These are phyloP conservation scores for Gossypium gossypioides DNA, from an alignment of 441 rosid species.

Conservation along the genomic window DNA sequence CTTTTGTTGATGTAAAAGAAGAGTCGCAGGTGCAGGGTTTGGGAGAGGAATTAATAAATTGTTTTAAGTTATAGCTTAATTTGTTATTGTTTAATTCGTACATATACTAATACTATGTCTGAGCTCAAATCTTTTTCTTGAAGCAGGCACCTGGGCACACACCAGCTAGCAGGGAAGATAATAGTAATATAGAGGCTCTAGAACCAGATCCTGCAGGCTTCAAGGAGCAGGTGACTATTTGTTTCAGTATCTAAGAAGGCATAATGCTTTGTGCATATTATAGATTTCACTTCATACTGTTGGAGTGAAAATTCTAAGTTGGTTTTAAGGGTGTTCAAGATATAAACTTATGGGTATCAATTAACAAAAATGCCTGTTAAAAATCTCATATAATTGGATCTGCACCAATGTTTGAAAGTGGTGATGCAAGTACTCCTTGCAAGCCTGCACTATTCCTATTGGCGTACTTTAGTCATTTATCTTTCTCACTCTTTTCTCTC, in stretches of 20 bases:
- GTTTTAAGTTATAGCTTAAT: too few relatives aligned
- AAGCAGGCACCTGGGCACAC: conserved; percentile 43
- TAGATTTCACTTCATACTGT: background rate
- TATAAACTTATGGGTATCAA: background rate
- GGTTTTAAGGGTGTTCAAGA: background rate
- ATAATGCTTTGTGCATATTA: background rate
- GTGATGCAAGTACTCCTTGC: background rate
- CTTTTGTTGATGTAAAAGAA: too few relatives aligned
- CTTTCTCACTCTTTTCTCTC: too few relatives aligned
- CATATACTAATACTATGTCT: conserved; percentile 8
- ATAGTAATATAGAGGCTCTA: conserved; percentile 33
- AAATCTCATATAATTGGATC: background rate
- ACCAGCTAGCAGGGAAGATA: conserved; percentile 46
- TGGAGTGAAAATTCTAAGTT: background rate
- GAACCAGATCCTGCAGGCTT: conserved; percentile 83
- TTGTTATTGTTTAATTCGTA: background rate
- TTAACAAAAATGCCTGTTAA: background rate
- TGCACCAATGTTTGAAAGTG: background rate
- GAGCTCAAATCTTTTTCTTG: conserved; percentile 15
- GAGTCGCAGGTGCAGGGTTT: too few relatives aligned
- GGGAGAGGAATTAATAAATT: too few relatives aligned
- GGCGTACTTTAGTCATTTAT: background rate
- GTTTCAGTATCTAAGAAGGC: background rate
- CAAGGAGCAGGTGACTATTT: conserved; percentile 50
- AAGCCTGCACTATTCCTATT: background rate